Conservation (phyloP, 2,329 filamentous ascomycete species). For the Capronia americana region DNA sequence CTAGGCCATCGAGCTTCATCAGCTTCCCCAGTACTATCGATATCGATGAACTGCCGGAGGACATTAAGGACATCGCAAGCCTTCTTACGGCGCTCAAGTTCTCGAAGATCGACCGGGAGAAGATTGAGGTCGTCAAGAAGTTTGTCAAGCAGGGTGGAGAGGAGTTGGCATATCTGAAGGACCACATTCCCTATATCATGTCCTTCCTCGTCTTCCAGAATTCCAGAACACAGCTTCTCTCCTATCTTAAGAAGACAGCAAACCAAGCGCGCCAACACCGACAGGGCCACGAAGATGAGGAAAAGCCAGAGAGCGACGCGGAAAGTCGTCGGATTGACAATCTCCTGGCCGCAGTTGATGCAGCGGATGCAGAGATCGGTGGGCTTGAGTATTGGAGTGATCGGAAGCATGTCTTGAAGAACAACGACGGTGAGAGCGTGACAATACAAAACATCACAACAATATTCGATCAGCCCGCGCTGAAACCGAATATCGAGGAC, state of each 20-base stretch:
- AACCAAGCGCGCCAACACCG: slow-evolving; percentile 61
- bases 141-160: slow-evolving; percentile 80
- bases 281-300: slow-evolving; percentile 51
- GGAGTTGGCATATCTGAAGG: slow-evolving; percentile 76
- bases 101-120: slow-evolving; percentile 86
- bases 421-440: slow-evolving; percentile 32
- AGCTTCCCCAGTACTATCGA: slow-evolving; percentile 49
- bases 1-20: slow-evolving; percentile 40
- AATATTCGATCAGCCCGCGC: slow-evolving; percentile 31
- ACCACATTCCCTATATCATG: slow-evolving; percentile 87
- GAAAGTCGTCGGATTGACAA: slow-evolving; percentile 65
- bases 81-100: slow-evolving; percentile 72
- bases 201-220: slow-evolving; percentile 85
- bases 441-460: slow-evolving; percentile 31
- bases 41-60: slow-evolving; percentile 56
- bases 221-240: slow-evolving; percentile 77
- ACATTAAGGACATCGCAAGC: slow-evolving; percentile 69
- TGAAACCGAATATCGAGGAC: slow-evolving; percentile 28
- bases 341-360: slow-evolving; percentile 74
- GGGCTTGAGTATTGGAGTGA: slow-evolving; percentile 89
- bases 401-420: slow-evolving; percentile 47
- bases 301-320: slow-evolving; percentile 53
- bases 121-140: slow-evolving; percentile 79
- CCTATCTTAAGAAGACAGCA: slow-evolving; percentile 70
- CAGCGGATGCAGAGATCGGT: slow-evolving; percentile 80